Percentiles rank a stretch among this genome's conserved stretches.
These are phyloP conservation scores for Berkeleyomyces rouxiae DNA, from an alignment of 2,329 filamentous ascomycete species.

Conservation along the genomic window DNA sequence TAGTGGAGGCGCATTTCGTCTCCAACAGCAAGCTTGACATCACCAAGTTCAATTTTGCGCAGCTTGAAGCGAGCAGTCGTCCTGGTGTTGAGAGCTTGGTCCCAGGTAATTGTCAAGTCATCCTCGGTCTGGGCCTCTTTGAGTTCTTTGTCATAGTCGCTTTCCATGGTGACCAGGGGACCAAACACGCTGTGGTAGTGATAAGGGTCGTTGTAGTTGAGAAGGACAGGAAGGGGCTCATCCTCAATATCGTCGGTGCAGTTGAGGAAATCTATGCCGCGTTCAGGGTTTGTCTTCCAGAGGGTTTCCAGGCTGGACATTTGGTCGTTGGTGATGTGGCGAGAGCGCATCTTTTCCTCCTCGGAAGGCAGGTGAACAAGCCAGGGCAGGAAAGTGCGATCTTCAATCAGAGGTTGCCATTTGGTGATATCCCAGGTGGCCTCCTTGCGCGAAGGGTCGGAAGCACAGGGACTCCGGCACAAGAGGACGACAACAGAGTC, in stretches of 20 bases:
- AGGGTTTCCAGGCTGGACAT: conserved; percentile 94
- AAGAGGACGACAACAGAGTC: conserved; percentile 95
- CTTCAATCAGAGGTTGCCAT: conserved; percentile 95
- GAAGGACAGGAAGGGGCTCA: conserved; percentile 77
- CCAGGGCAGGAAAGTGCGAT: conserved; percentile 88
- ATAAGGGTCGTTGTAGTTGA: conserved; percentile 92
- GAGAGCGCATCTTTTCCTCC: conserved; percentile 85
- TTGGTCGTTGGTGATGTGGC: conserved; percentile 82
- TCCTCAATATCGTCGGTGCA: conserved; percentile 60
- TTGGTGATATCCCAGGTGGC: conserved; percentile 99
- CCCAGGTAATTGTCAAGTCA: conserved; percentile 85
- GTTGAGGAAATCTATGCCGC: conserved; percentile 66
- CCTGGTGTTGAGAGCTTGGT: conserved; percentile 91
- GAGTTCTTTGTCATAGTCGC: conserved; percentile 95
- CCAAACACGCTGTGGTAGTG: conserved; percentile 99
- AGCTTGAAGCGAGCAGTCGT: conserved; percentile 89
- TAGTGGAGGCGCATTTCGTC: conserved; percentile 98
- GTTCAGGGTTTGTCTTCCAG: conserved; percentile 89
- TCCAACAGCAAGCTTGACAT: conserved; percentile 93
- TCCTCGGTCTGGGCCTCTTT: conserved; percentile 98
- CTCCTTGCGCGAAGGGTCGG: conserved; percentile 89
- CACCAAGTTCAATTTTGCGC: conserved; percentile 90
- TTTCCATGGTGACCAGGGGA: conserved; percentile 95
- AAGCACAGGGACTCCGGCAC: conserved; percentile 89
- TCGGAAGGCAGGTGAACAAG: conserved; percentile 79